These are phyloP conservation scores for Dinochytrium kinnereticum DNA, from an alignment of 371 early-diverging fungal genomes.

Conservation along the genomic window DNA sequence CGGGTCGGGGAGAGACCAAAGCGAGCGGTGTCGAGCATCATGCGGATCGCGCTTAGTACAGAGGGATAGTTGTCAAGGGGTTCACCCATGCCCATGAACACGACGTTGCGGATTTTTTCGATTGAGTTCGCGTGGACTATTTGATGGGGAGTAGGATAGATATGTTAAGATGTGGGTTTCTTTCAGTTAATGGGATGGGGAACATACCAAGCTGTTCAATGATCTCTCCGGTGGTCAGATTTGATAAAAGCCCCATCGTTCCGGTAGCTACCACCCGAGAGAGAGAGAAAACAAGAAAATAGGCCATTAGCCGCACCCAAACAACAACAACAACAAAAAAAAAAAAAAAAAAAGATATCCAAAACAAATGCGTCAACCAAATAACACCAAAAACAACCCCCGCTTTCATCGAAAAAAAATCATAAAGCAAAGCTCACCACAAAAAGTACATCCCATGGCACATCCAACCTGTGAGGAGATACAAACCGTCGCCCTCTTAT, in stretches of 20 bases:
- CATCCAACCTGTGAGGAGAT: conserved; percentile 92
- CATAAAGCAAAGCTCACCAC: conserved; percentile 49
- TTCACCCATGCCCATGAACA: conserved; percentile 92
- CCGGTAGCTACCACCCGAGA: conserved; percentile 75
- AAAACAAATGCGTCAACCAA: too few relatives aligned
- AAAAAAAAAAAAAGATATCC: too few relatives aligned
- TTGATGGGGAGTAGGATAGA: not conserved
- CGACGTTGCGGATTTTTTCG: conserved; percentile 77
- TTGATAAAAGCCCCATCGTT: conserved; percentile 81
- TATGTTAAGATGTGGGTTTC: too few relatives aligned
- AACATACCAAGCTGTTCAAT: conserved; percentile 73
- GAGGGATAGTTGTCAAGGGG: conserved; percentile 84
- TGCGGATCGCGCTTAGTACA: conserved; percentile 72
- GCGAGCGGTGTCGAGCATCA: conserved; percentile 69
- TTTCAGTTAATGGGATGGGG: too few relatives aligned
- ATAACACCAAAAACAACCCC: too few relatives aligned
- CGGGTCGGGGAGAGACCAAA: conserved; percentile 72
- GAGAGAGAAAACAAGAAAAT: too few relatives aligned
- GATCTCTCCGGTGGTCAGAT: conserved; percentile 81
- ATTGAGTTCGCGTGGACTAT: conserved; percentile 51
- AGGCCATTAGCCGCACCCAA: too few relatives aligned
- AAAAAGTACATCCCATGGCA: conserved; percentile 84
- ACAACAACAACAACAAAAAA: too few relatives aligned
- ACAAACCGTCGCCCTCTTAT: conserved; percentile 80
- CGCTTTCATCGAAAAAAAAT: too few relatives aligned